Conservation (phyloP, 306 rosid genomes). For the Pterocarpus santalinus region DNA sequence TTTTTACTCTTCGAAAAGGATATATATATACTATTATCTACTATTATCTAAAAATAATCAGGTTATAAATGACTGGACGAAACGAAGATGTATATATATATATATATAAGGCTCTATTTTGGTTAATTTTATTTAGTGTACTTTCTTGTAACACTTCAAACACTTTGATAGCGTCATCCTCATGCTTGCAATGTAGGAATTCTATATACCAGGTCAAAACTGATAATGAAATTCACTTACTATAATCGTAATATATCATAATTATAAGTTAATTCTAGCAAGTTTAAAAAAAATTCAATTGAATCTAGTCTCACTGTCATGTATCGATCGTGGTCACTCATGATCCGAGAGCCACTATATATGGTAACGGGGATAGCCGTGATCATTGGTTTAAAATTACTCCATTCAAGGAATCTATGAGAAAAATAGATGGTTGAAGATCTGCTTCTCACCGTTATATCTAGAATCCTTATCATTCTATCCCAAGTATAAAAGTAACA, state of each 20-base stretch:
- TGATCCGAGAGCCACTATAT: constrained; percentile 51
- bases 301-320: constrained; percentile 49
- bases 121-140: neutral
- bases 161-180: neutral
- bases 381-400: constrained; percentile 70
- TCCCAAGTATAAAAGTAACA: constrained; percentile 48
- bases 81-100: no score
- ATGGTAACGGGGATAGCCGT: constrained; percentile 56
- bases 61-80: no score
- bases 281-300: constrained; percentile 4
- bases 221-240: neutral
- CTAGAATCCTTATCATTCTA: constrained; percentile 69
- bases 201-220: neutral
- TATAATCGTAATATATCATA: neutral
- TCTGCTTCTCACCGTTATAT: constrained; percentile 47
- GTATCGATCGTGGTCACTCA: constrained; percentile 51
- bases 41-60: no score
- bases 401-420: constrained; percentile 58
- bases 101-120: neutral
- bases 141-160: neutral
- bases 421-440: constrained; percentile 54
- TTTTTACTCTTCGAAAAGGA: constrained; percentile 29
- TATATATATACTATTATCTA: no score
- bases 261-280: constrained; percentile 4
- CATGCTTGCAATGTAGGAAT: neutral